Conservation (phyloP, 495 filamentous ascomycete species). For the Physcia stellaris region DNA sequence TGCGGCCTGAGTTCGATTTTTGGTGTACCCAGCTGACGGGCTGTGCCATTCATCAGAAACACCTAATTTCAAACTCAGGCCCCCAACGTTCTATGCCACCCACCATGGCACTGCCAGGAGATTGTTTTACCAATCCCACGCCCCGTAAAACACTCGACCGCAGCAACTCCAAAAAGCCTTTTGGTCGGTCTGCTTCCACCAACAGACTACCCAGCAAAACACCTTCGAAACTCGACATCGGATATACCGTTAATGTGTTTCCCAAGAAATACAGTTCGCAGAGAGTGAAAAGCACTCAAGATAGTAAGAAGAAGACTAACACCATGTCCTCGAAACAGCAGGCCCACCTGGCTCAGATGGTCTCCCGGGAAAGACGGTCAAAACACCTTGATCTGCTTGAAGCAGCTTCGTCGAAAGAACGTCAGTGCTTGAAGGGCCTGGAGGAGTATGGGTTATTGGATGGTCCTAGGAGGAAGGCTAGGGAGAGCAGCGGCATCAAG, state of each 20-base stretch:
- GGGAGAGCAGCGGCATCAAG: too few species aligned
- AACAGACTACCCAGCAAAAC: conserved; percentile 6
- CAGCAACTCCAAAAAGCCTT: conserved; percentile 11
- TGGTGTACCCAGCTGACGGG: conserved; percentile 1
- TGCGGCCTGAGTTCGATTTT: neutral
- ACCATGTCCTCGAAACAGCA: conserved; percentile 3
- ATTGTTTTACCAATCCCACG: conserved; percentile 10
- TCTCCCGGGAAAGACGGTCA: conserved; percentile 2
- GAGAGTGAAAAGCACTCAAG: conserved; percentile 15
- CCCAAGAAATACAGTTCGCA: conserved; percentile 7
- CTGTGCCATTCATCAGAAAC: conserved; percentile 5
- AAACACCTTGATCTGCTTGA: conserved; percentile 16
- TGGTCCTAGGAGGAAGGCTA: conserved; percentile 4
- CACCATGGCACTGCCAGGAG: conserved; percentile 14
- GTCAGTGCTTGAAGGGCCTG: conserved; percentile 7
- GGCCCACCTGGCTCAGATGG: conserved; percentile 2
- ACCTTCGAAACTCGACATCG: conserved; percentile 1
- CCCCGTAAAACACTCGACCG: conserved; percentile 11
- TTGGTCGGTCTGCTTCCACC: conserved; percentile 6
- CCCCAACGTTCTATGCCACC: neutral
- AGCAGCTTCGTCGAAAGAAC: conserved; percentile 9
- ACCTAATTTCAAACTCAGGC: conserved; percentile 4
- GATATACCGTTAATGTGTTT: conserved; percentile 2
- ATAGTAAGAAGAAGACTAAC: conserved; percentile 11
- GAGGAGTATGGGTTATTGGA: neutral